These are phyloP conservation scores for Albugo laibachii DNA, from an alignment of 352 stramenopile species.

Conservation along the genomic window DNA sequence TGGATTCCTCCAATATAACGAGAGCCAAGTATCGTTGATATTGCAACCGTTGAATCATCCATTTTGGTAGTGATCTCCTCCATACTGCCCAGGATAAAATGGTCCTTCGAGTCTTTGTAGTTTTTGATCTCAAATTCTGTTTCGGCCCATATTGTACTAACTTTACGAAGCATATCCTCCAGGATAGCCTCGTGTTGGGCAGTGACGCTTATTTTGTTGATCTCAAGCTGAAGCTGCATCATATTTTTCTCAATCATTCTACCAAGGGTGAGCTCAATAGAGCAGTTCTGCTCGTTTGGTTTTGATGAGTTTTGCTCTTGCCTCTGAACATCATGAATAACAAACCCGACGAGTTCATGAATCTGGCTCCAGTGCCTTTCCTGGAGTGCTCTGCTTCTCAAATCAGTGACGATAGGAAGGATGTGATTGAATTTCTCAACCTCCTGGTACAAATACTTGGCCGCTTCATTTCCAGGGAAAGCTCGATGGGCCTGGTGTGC, in stretches of 20 bases:
- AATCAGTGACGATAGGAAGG: slow-evolving; percentile 51
- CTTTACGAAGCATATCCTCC: slow-evolving; percentile 86
- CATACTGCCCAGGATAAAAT: slow-evolving; percentile 83
- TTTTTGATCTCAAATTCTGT: slow-evolving; percentile 84
- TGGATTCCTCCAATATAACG: slow-evolving; percentile 82
- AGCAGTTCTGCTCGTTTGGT: slow-evolving; percentile 6
- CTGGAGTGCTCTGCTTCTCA: slow-evolving; percentile 38
- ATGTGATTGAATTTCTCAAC: slow-evolving; percentile 84
- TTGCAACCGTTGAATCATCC: slow-evolving; percentile 86
- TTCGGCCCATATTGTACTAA: slow-evolving; percentile 74
- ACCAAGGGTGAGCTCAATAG: slow-evolving; percentile 49
- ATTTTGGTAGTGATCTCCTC: slow-evolving; percentile 81
- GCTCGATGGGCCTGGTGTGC: slow-evolving; percentile 74
- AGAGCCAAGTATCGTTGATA: slow-evolving; percentile 85
- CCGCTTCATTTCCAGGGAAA: slow-evolving; percentile 71
- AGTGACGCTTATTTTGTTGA: slow-evolving; percentile 65
- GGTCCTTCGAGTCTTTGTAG: slow-evolving; percentile 87
- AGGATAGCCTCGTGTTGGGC: slow-evolving; percentile 82
- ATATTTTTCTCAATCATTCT: slow-evolving; percentile 76
- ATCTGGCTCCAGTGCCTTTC: slow-evolving; percentile 65
- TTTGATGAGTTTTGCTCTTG: slow-evolving; percentile 6
- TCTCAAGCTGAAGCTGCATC: slow-evolving; percentile 71
- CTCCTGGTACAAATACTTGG: slow-evolving; percentile 54
- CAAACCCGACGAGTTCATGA: slow-evolving; percentile 64
- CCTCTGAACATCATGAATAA: slow-evolving; percentile 37